Conservation (phyloP, 495 filamentous ascomycete species). For the Penicillium chermesinum region DNA sequence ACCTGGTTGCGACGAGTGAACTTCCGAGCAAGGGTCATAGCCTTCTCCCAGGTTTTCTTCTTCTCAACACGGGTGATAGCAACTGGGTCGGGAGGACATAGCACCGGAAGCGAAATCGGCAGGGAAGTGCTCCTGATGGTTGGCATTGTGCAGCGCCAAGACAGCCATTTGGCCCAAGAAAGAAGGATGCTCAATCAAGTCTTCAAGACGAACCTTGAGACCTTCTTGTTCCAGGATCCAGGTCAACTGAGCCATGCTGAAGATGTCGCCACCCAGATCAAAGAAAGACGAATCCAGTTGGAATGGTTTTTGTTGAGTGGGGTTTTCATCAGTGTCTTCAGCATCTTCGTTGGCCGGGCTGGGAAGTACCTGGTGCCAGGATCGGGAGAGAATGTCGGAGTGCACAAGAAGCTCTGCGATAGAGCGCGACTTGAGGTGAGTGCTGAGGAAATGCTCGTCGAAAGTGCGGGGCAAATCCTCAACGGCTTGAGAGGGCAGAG, state of each 20-base stretch:
- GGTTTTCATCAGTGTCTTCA: constrained; percentile 10
- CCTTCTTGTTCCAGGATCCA: constrained; percentile 47
- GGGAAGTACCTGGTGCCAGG: constrained; percentile 49
- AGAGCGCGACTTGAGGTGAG: constrained; percentile 37
- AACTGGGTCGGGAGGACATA: constrained; percentile 7
- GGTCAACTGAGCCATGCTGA: constrained; percentile 45
- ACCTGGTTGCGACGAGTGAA: constrained; percentile 23
- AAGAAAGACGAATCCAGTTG: constrained; percentile 49
- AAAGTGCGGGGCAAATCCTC: constrained; percentile 23
- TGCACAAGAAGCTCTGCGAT: constrained; percentile 45
- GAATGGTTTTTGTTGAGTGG: constrained; percentile 20
- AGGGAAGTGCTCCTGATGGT: constrained; percentile 18
- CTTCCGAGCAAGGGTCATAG: constrained; percentile 28
- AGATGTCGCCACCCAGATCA: constrained; percentile 48
- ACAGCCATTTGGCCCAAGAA: constrained; percentile 48
- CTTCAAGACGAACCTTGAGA: constrained; percentile 45
- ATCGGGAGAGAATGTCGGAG: constrained; percentile 42
- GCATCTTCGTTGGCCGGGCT: constrained; percentile 7
- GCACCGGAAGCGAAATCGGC: constrained; percentile 14
- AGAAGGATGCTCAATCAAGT: constrained; percentile 45
- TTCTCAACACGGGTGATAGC: constrained; percentile 15
- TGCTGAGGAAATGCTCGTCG: constrained; percentile 30
- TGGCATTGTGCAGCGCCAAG: constrained; percentile 33
- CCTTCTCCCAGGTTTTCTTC: constrained; percentile 30
- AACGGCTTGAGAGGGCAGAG: constrained; percentile 28